Evolutionary conservation across 257 asterid genomes (phyloP), one percentile per base, ranked within the genome.

Genomic region (Henckelia pumila): DNA sequence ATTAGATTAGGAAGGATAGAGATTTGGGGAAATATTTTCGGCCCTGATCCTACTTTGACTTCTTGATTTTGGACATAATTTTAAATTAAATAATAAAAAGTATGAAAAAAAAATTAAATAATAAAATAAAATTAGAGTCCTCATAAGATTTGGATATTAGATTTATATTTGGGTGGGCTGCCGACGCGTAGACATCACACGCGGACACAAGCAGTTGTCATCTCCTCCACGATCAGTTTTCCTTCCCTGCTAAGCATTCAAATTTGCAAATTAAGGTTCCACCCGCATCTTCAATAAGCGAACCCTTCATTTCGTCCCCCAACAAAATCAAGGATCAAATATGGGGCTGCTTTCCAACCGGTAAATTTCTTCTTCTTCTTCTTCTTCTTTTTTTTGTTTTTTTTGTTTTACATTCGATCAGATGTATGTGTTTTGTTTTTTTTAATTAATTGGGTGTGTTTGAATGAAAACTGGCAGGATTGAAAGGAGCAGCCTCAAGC

Each of bases 291-390:
- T 47, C 0, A 16, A 47, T 47, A 47, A 47, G 55, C 55, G 4
- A 47, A 47, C 2, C 7, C 20, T 16, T 14, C 2, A 14, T 44
- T 44, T 44, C 20, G 20, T 44, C 53, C 16, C 53, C 9, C 21
- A 16, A 69, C 64, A 24, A 40, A 66, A 59, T 26, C 63, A 26
- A 59, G 61, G 61, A 35, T 44, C 6, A 50, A 17, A 4, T 20
- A 83, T 83, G 88, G 88, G 88, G 78, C 71, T 83, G 78, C 82
- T 83, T 70, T 83, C 88, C 13, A 83, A 83, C 28, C 76, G 88
- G 88, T 83, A 57, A 30, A n/a, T 25, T 70, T 25, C 52, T 44
- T 37, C 7, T 2, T 53, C 30, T 53, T 68, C 3, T 69, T 32
- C 20, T 4, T 17, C 8, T 69, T 5, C 6, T 62, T 55, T 14